Evolutionary conservation across 2,329 filamentous ascomycete genomes (phyloP), one percentile per base, ranked within the genome.

Genomic region (Penicillium sp.): DNA sequence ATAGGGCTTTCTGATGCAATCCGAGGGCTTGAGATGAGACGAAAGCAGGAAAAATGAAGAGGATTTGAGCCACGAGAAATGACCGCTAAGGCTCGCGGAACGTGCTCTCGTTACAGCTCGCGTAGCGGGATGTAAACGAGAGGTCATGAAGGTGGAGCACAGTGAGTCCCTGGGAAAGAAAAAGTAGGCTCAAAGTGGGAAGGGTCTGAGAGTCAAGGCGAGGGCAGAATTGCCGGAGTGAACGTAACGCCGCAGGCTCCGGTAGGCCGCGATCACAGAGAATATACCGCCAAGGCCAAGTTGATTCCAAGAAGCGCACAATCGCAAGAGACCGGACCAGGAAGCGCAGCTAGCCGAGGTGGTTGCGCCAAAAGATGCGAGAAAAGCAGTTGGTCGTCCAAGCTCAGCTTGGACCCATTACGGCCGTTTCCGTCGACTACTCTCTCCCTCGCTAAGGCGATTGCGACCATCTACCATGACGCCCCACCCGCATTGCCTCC

Each of bases 361-460:
- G 39, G 50, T 47, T 57, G 57, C 49, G 61, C 55, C 24, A 55
- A 53, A 43, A 2, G 18, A 27, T 43, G 19, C 14, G 27, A 44
- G 27, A 27, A 16, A 31, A 36, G 31, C 13, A 11, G 39, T 13
- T 33, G 10, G 14, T 44, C 27, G 31, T 24, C 27, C 18, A 6
- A 6, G 18, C 35, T 27, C 19, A 51, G 40, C 31, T 19, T 16
- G 46, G 50, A 50, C 54, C 50, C 51, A 33, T 35, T 50, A 36
- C 55, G 61, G 59, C 62, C 66, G 64, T 64, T 68, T 69, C 61
- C 66, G 66, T 66, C 43, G 13, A 44, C 18, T 7, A 16, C 33
- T 33, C 35, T 39, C 49, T 47, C 24, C 50, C 35, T 19, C 16
- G 36, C 36, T 41, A 14, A 1, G 9, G 33, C 43, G 43, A 58